Conservation (phyloP, 2,329 filamentous ascomycete genomes). For the Sporothrix sp. region DNA sequence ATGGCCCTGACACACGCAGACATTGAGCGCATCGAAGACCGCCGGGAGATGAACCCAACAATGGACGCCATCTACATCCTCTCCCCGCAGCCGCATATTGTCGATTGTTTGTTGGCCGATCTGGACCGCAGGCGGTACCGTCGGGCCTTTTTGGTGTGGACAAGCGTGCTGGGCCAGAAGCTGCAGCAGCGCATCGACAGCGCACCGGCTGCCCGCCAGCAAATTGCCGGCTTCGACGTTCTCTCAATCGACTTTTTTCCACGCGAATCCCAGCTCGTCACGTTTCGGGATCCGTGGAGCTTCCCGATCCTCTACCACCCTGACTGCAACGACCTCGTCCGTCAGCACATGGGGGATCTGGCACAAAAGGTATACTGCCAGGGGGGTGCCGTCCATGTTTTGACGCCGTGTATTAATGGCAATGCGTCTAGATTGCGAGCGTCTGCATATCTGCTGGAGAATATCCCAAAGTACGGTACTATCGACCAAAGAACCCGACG, state of each 20-base stretch:
- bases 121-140: slow-evolving; percentile 77
- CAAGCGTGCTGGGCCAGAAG: slow-evolving; percentile 57
- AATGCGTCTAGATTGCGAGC: slow-evolving; percentile 55
- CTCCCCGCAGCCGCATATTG: slow-evolving; percentile 74
- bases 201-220: slow-evolving; percentile 56
- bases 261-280: slow-evolving; percentile 81
- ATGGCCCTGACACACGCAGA: slow-evolving; percentile 42
- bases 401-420: too few species aligned
- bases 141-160: slow-evolving; percentile 78
- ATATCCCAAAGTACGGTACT: slow-evolving; percentile 88
- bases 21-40: slow-evolving; percentile 88
- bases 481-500: slow-evolving; percentile 59
- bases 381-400: too few species aligned
- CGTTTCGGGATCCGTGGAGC: slow-evolving; percentile 90
- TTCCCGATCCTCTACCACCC: slow-evolving; percentile 91
- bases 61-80: slow-evolving; percentile 95
- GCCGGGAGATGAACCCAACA: slow-evolving; percentile 68
- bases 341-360: slow-evolving; percentile 70
- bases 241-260: slow-evolving; percentile 84
- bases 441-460: slow-evolving; percentile 89
- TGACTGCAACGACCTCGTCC: slow-evolving; percentile 73
- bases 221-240: slow-evolving; percentile 71
- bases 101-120: slow-evolving; percentile 90
- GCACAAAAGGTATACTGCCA: slow-evolving; percentile 96
- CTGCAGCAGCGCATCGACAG: slow-evolving; percentile 66